Percentiles rank a stretch among this genome's conserved stretches.
phyloP scores from a whole-genome alignment of 2,329 filamentous ascomycete species.

The Paecilomyces fulvus region DNA sequence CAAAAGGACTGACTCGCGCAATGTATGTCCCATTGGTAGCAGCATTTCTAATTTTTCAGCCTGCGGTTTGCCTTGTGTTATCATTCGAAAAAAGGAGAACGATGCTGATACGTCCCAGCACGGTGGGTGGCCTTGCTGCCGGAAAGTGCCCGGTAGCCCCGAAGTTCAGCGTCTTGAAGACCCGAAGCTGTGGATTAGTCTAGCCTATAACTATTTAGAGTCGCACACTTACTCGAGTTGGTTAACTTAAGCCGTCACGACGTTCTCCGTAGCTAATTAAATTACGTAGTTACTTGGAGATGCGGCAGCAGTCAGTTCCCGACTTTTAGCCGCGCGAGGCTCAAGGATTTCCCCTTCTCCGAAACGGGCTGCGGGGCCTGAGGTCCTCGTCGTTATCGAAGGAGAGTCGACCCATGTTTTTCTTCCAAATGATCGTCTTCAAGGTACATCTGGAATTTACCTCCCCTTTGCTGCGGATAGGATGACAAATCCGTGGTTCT shows the following conservation, averaged over 20 bases:
- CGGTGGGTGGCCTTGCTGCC: not conserved
- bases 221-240: not conserved
- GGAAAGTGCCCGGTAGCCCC: not conserved
- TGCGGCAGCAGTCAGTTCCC: not conserved
- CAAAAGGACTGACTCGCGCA: not conserved
- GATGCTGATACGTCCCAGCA: not conserved
- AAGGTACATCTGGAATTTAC: not conserved
- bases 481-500: not conserved
- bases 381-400: not conserved
- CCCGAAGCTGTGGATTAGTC: not conserved
- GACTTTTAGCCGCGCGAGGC: not conserved
- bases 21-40: not conserved
- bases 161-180: not conserved
- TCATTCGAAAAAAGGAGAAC: not conserved
- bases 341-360: not conserved
- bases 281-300: not conserved
- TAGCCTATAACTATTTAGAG: not conserved
- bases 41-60: not conserved
- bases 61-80: not conserved
- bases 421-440: not conserved
- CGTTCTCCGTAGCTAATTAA: not conserved
- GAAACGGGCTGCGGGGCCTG: not conserved
- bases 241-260: not conserved
- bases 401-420: too few relatives aligned
- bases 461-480: not conserved